Base-by-base conservation (phyloP, 2,329 filamentous ascomycete species). In the Bipolaris victoriae region DNA sequence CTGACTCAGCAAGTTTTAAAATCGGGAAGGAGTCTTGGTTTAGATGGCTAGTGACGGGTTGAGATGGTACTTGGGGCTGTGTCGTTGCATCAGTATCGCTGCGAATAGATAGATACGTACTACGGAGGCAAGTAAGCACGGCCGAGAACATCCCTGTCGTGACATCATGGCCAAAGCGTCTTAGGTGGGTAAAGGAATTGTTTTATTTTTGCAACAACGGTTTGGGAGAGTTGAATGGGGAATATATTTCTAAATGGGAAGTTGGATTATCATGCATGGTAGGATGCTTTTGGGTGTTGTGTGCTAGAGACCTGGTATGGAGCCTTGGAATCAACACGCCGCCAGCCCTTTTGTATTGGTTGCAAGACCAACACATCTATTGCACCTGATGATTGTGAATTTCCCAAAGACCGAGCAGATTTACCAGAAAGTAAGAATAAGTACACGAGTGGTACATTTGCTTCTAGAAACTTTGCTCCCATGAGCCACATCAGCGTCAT, bases 81-180 rank as follows among this genome's bases (percentile, higher is more conserved):
- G 39, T 53, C 29, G 41, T 63, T 53, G 52, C 50, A 52, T 46
- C 45, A 55, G 40, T 20, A 50, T 57, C 50, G 52, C 55, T 61
- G 37, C 31, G 40, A 52, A n/a, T 7, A 37, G 48, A 31, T 13
- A 29, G 5, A 16, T 10, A 29, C 26, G 20, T 29, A 10, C 9
- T 29, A 29, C 22, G 4, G 3, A 26, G 26, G 9, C 7, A 26
- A 20, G 20, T 41, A 55, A 59, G 40, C 46, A 36, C 43, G 52
- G 53, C 60, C 58, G 52, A 64, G 55, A 43, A 37, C 44, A 11
- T 20, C 7, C 26, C 36, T 24, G 33, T 31, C 33, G 48, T 48
- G 49, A 52, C 54, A 52, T 47, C 49, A 53, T 57, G 13, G 35
- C 15, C 39, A 31, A 20, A 41, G 24, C 49, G 49, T 37, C 10